Base-by-base conservation (phyloP, 2,329 filamentous ascomycete species). In the Teratosphaeria pseudoeucalypti region DNA sequence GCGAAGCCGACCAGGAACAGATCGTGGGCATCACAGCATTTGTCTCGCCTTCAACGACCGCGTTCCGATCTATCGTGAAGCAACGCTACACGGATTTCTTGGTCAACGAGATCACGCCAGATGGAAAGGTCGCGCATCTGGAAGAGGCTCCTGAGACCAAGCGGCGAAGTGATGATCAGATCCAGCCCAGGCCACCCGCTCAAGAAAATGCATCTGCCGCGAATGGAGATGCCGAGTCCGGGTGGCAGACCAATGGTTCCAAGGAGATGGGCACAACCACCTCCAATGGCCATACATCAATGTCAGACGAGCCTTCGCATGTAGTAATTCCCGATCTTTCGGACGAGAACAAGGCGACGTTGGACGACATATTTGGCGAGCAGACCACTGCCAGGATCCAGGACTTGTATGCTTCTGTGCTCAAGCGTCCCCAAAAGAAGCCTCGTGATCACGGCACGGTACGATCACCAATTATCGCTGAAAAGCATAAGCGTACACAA, bases 81-180 rank as follows among this genome's bases (percentile, higher is more conserved):
- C 85, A 87, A 70, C 81, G 90, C 65, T 96, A 92, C 73, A 92
- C 91, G 3, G 92, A 96, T 72, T 96, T 96, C 68, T 79, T 94
- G 66, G 92, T 96, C 67, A 92, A 95, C 70, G 92, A 96, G 74
- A 92, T 96, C 63, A 77, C 82, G 23, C 85, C 86, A 34, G 83
- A 87, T 68, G 91, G 91, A 16, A 75, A 85, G 58, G 89, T 95
- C 14, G 73, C 94, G 57, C 90, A 92, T 72, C 77, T 96, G 55
- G 79, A 74, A 60, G 81, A 78, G 32, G 63, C 53, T 56, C 59
- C 34, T 59, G 43, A 37, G 12, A 14, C 54, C 57, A 12, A 52
- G 55, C 49, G 63, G 66, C 26, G 56, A 34, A 34, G 34, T 37
- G 49, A 34, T 1, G 23, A 26, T 34, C 37, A 62, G 43, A 43